These are phyloP conservation scores for Kuraishia piskuri DNA, from an alignment of 805 yeast genomes.

Conservation along the genomic window DNA sequence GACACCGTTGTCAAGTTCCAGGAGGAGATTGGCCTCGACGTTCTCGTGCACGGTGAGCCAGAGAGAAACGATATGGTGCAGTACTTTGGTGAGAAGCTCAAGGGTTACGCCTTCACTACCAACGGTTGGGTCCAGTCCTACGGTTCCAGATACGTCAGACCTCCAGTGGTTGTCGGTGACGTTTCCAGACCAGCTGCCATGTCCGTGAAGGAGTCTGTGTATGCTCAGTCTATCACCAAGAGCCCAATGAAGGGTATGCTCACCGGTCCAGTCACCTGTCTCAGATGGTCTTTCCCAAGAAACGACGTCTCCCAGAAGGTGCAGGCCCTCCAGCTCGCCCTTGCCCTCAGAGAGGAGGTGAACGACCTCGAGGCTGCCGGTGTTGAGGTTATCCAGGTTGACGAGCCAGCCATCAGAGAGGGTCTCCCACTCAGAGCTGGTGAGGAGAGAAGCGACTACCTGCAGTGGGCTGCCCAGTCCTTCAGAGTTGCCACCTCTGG, in stretches of 20 bases:
- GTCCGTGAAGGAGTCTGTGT: slow-evolving; percentile 98
- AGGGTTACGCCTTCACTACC: slow-evolving; percentile 96
- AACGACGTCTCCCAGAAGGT: slow-evolving; percentile 88
- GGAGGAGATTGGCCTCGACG: slow-evolving; percentile 98
- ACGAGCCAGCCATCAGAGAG: slow-evolving; percentile 99
- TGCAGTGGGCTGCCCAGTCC: slow-evolving; percentile 98
- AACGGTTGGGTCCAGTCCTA: slow-evolving; percentile 99
- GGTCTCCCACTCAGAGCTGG: slow-evolving; percentile 99
- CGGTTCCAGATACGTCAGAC: slow-evolving; percentile 99
- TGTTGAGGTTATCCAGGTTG: slow-evolving; percentile 96
- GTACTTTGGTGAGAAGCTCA: slow-evolving; percentile 98
- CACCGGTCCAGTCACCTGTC: slow-evolving; percentile 98
- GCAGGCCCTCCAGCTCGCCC: slow-evolving; percentile 94
- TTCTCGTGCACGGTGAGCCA: slow-evolving; percentile 99
- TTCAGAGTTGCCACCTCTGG: slow-evolving; percentile 99
- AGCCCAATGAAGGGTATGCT: slow-evolving; percentile 99
- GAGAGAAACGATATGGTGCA: slow-evolving; percentile 99
- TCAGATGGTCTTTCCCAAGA: slow-evolving; percentile 99
- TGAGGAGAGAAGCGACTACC: slow-evolving; percentile 91
- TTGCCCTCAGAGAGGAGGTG: slow-evolving; percentile 98
- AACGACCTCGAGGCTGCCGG: slow-evolving; percentile 98
- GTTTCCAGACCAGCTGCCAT: slow-evolving; percentile 96
- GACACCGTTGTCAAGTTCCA: slow-evolving; percentile 96
- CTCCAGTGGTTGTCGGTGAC: slow-evolving; percentile 98
- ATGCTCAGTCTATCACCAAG: slow-evolving; percentile 92